Conservation (phyloP, 2,329 filamentous ascomycete species). For the Stachybotrys chartarum region DNA sequence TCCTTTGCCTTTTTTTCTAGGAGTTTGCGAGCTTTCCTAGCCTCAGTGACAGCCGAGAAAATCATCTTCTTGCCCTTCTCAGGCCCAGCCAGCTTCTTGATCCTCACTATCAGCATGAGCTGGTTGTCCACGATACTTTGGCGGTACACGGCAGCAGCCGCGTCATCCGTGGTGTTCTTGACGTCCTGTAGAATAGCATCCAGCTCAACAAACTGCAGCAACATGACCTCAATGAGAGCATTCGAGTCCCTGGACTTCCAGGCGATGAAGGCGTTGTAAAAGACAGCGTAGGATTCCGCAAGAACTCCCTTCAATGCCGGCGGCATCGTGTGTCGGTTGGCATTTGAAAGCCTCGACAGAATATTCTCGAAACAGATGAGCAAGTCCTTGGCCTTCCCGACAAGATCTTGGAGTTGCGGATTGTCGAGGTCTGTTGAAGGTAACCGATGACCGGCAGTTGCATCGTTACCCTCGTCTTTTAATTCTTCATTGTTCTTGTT, state of each 20-base stretch:
- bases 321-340: conserved; percentile 61
- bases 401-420: conserved; percentile 61
- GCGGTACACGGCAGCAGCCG: conserved; percentile 68
- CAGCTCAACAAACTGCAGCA: conserved; percentile 78
- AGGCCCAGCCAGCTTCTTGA: conserved; percentile 68
- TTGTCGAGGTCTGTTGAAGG: conserved; percentile 45
- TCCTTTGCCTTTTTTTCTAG: conserved; percentile 63
- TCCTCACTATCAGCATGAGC: conserved; percentile 68
- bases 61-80: conserved; percentile 67
- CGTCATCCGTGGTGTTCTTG: conserved; percentile 67
- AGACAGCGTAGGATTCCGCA: conserved; percentile 64
- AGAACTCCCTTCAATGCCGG: conserved; percentile 55
- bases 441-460: conserved; percentile 18
- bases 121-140: conserved; percentile 78
- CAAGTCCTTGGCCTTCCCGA: conserved; percentile 70
- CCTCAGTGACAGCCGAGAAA: conserved; percentile 66
- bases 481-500: conserved; percentile 62
- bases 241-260: conserved; percentile 79
- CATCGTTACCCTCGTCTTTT: conserved; percentile 19
- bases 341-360: conserved; percentile 55
- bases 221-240: conserved; percentile 73
- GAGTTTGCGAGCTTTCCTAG: conserved; percentile 55
- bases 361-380: conserved; percentile 73
- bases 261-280: conserved; percentile 71
- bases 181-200: conserved; percentile 80